These are phyloP conservation scores for Fusarium tupiense DNA, from an alignment of 2,329 filamentous ascomycete genomes.

Conservation along the genomic window DNA sequence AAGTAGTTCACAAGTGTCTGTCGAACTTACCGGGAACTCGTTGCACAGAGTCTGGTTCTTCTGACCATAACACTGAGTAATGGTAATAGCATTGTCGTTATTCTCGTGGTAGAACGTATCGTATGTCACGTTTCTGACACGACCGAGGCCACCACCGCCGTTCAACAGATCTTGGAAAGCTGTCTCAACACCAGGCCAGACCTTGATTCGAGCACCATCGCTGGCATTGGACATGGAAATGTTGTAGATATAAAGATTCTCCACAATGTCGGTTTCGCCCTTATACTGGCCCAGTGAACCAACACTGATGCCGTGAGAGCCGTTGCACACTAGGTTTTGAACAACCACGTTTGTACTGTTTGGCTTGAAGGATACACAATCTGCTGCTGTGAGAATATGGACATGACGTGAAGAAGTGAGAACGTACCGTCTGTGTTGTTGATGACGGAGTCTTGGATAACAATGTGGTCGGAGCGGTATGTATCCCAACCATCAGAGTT, in stretches of 20 bases:
- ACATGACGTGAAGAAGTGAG: fast-evolving
- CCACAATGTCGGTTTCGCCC: slow-evolving; percentile 71
- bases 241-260: slow-evolving; percentile 74
- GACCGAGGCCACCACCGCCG: slow-evolving; percentile 64
- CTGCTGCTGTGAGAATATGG: slow-evolving; percentile 32
- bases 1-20: fast-evolving
- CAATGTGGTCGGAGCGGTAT: slow-evolving; percentile 68
- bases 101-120: slow-evolving; percentile 68
- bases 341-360: slow-evolving; percentile 76
- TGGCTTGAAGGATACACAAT: slow-evolving; percentile 80
- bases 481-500: slow-evolving; percentile 76
- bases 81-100: slow-evolving; percentile 59
- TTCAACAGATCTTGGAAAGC: slow-evolving; percentile 59
- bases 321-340: slow-evolving; percentile 73
- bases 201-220: slow-evolving; percentile 77
- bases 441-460: slow-evolving; percentile 73
- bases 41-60: slow-evolving; percentile 43
- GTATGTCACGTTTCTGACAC: slow-evolving; percentile 74
- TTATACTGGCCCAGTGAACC: slow-evolving; percentile 76
- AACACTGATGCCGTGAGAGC: slow-evolving; percentile 78
- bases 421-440: slow-evolving; percentile 40
- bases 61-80: slow-evolving; percentile 44
- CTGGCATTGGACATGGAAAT: slow-evolving; percentile 67
- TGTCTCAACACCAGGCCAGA: slow-evolving; percentile 67
- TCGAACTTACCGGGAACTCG: slow-evolving; percentile 26